Evolutionary conservation across 1,284 basidiomycete species (phyloP), one percentile per base, ranked within the genome.

Genomic region (Cerrena zonata): DNA sequence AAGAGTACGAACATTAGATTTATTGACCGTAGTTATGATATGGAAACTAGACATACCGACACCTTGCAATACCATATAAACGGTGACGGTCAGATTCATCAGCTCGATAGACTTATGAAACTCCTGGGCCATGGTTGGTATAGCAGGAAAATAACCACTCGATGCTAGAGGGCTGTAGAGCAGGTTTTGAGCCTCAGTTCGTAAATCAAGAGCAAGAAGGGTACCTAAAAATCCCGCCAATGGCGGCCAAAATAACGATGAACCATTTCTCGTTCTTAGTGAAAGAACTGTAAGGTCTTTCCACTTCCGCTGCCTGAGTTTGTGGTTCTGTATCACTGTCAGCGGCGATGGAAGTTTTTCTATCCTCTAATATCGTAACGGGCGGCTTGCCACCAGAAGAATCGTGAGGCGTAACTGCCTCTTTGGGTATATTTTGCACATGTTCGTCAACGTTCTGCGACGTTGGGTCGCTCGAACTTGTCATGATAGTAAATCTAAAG

Each of bases 11-110:
- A n/a, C n/a, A n/a, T n/a, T n/a, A n/a, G n/a, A n/a, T n/a, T 15
- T 15, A 39, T 39, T 39, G 21, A 39, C 13, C 44, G 40, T 50
- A 45, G 42, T 45, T 5, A 18, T 21, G 12, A 23, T 26, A 15
- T 21, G 13, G 5, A 19, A 34, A 18, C n/a, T n/a, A 24, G 24
- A 59, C 72, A 53, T 56, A 86, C 85, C 77, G 40, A 87, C 65
- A 19, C 83, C 88, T 68, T 92, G 89, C 23, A 89, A 69, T 26
- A 89, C 69, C 79, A 90, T 82, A 63, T 90, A 89, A 50, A 86
- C 77, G 0, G 87, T 90, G 24, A 91, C 84, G 1, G 86, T 87
- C 34, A 91, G 61, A 58, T 91, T 89, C 40, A 89, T 86, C 18
- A 82, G 67, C 56, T 89, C 84, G 2, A 75, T 73, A 0, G 81